Evolutionary conservation across 176 grass and related monocot species (phyloP).

Genomic region (Bonia amplexicaulis): DNA sequence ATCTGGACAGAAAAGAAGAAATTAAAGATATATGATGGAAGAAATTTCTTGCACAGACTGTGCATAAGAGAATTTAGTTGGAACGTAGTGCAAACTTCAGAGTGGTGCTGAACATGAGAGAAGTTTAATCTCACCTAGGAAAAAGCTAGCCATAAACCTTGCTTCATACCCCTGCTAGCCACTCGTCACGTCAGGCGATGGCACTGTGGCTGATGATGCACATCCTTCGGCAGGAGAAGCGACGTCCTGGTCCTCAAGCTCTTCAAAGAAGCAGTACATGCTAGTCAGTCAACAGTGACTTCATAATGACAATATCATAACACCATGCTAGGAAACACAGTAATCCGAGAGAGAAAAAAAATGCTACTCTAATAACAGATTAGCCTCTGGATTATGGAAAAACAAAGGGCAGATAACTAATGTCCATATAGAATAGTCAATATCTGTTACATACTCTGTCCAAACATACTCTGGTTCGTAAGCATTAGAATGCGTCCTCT

Average conservation of each 20-base stretch:
- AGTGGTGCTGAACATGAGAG: background rate
- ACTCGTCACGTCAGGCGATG: background rate
- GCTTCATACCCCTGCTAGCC: background rate
- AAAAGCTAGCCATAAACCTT: background rate
- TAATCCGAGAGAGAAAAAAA: background rate
- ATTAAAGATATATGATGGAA: background rate
- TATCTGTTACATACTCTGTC: too few relatives aligned
- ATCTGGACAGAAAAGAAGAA: background rate
- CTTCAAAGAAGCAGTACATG: background rate
- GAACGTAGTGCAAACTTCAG: background rate
- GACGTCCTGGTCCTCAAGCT: background rate
- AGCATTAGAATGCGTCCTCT: too few relatives aligned
- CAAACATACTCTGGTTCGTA: too few relatives aligned
- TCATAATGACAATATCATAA: background rate
- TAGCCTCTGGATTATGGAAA: too few relatives aligned
- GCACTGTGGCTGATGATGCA: background rate
- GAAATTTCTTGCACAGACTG: background rate
- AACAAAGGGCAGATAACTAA: too few relatives aligned
- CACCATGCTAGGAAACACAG: background rate
- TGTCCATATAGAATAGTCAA: too few relatives aligned
- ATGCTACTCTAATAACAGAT: background rate
- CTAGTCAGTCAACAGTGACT: background rate
- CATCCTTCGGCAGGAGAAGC: background rate
- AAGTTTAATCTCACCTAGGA: background rate
- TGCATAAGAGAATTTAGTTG: background rate